phyloP scores from a whole-genome alignment of 2,329 filamentous ascomycete species.

The Penicillium freii region DNA sequence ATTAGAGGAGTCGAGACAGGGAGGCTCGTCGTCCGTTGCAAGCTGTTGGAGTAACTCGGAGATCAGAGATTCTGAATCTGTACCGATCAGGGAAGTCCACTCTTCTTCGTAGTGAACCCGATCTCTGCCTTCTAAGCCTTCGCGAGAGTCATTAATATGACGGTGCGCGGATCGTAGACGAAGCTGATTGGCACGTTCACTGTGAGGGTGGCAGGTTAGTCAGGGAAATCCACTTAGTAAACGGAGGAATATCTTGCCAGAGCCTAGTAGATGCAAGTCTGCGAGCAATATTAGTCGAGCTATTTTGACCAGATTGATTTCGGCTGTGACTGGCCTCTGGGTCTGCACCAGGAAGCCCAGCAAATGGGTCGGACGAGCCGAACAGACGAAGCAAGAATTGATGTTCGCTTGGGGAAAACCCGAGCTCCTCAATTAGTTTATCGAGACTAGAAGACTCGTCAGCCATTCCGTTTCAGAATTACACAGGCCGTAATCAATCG shows the following conservation, averaged over 20 bases:
- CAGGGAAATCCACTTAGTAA: neutral
- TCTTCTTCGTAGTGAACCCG: neutral
- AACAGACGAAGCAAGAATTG: conserved; percentile 1
- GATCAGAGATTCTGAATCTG: neutral
- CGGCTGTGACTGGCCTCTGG: neutral
- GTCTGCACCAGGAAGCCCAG: neutral
- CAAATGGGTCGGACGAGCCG: conserved; percentile 1
- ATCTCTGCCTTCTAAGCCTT: neutral
- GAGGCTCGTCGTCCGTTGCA: neutral
- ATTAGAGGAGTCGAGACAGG: neutral
- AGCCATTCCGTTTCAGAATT: neutral
- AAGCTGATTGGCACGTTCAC: neutral
- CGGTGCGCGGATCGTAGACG: neutral
- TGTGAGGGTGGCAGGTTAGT: neutral
- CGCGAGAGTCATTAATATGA: neutral
- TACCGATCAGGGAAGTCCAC: neutral
- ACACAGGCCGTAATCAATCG: neutral
- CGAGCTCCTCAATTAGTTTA: neutral
- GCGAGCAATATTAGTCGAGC: neutral
- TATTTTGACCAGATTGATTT: neutral
- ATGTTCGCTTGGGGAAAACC: neutral
- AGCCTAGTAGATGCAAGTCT: neutral
- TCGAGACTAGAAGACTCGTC: neutral
- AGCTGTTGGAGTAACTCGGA: neutral
- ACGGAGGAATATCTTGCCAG: neutral